Evolutionary conservation across 106 monocot genomes (phyloP).

Genomic region (Acorus gramineus): DNA sequence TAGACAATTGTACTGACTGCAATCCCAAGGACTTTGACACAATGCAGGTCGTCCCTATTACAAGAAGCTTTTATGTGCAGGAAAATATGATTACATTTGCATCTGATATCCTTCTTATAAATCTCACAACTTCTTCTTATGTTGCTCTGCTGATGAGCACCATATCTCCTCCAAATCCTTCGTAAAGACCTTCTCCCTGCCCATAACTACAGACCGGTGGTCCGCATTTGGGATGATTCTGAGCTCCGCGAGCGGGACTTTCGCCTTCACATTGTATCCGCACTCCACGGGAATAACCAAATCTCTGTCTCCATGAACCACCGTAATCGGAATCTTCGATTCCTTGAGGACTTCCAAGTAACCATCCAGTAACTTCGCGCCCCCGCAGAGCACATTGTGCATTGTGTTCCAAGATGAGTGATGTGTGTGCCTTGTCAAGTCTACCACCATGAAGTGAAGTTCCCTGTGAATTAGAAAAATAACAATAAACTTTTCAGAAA

Average conservation of each 20-base stretch:
- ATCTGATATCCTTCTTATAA: too few relatives aligned
- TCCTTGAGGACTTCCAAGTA: constrained; percentile 35
- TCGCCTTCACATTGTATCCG: constrained; percentile 35
- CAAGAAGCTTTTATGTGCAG: too few relatives aligned
- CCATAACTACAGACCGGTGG: constrained; percentile 37
- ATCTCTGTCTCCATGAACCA: constrained; percentile 66
- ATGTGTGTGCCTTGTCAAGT: constrained; percentile 74
- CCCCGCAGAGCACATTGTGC: constrained; percentile 88
- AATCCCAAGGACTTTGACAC: too few relatives aligned
- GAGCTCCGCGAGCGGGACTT: constrained; percentile 38
- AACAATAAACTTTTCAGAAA: neutral
- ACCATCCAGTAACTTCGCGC: constrained; percentile 34
- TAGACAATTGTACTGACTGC: too few relatives aligned
- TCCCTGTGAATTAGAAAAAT: constrained; percentile 29
- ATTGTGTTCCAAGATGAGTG: constrained; percentile 91
- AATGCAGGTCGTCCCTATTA: too few relatives aligned
- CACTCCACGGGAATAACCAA: constrained; percentile 56
- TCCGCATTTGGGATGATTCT: constrained; percentile 27
- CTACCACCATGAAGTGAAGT: constrained; percentile 28
- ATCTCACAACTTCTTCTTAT: too few relatives aligned
- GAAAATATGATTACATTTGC: too few relatives aligned
- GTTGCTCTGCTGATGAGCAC: constrained; percentile 19
- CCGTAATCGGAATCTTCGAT: constrained; percentile 18
- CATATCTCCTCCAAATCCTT: constrained; percentile 38
- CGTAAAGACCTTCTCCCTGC: constrained; percentile 48